Evolutionary conservation across 106 monocot genomes (phyloP).

Genomic region (Vanilla planifolia): DNA sequence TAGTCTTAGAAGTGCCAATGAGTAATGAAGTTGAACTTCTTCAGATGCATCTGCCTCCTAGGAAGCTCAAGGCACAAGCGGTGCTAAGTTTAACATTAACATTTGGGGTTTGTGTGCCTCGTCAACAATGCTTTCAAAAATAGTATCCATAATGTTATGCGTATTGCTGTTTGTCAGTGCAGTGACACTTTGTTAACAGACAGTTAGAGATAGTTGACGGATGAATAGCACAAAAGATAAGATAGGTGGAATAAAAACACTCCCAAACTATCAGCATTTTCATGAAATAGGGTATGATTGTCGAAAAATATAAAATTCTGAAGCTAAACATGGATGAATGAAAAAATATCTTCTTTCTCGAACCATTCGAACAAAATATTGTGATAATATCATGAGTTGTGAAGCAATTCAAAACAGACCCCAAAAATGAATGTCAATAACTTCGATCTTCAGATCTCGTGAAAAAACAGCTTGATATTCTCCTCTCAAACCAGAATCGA

Average conservation of each 20-base stretch:
- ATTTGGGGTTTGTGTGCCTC: too few species aligned
- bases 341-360: too few species aligned
- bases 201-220: neutral
- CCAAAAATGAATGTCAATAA: neutral
- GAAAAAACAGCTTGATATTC: neutral
- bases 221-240: neutral
- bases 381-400: neutral
- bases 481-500: neutral
- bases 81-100: too few species aligned
- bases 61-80: too few species aligned
- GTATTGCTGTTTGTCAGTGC: too few species aligned
- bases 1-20: too few species aligned
- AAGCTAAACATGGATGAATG: neutral
- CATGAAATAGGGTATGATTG: neutral
- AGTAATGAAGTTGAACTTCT: too few species aligned
- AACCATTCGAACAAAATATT: neutral
- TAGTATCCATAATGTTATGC: neutral
- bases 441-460: neutral
- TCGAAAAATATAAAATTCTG: neutral
- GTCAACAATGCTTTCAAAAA: neutral
- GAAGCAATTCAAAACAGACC: slow-evolving; percentile 3
- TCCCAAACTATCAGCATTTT: neutral
- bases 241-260: neutral
- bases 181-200: too few species aligned
- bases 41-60: too few species aligned